Percentiles rank a stretch among this genome's conserved stretches.
phyloP scores from a whole-genome alignment of 345 rosid species.

The Microcos paniculata region DNA sequence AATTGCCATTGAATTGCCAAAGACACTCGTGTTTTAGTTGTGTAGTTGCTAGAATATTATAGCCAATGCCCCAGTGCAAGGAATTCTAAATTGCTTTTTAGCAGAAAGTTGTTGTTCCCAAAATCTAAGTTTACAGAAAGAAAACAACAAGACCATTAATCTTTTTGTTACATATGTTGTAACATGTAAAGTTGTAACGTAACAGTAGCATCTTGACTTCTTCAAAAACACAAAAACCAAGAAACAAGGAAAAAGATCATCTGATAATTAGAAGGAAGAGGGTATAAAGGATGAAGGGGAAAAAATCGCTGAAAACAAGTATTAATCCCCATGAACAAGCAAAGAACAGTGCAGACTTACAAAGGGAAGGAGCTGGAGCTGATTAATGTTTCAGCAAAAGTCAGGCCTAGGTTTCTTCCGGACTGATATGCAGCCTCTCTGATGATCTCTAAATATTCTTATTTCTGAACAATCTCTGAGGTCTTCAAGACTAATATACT shows the following conservation, averaged over 20 bases:
- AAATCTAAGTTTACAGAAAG: background rate
- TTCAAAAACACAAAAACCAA: background rate
- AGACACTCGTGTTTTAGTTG: no score
- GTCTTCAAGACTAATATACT: slow-evolving; percentile 81
- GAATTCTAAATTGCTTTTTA: no score
- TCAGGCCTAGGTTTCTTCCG: slow-evolving; percentile 77
- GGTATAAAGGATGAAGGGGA: background rate
- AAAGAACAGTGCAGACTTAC: background rate
- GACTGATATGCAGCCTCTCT: slow-evolving; percentile 70
- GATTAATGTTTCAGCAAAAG: slow-evolving; percentile 49
- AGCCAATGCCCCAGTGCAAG: no score
- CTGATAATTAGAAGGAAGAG: background rate
- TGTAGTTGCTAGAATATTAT: no score
- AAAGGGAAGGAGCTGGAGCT: background rate
- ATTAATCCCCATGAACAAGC: slow-evolving; percentile 5
- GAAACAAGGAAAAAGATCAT: background rate
- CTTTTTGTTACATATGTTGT: background rate
- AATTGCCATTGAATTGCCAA: no score
- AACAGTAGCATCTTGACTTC: background rate
- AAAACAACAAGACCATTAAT: background rate
- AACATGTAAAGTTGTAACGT: background rate
- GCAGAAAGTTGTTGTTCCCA: background rate
- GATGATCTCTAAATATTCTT: slow-evolving; percentile 64
- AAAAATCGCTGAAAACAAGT: background rate
- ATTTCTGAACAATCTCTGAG: slow-evolving; percentile 80